A percentile compares a stretch with the other conserved stretches of the same genome.
phyloP scores from a whole-genome alignment of 768 basidiomycete genomes.

The Agrocybe pediades region DNA sequence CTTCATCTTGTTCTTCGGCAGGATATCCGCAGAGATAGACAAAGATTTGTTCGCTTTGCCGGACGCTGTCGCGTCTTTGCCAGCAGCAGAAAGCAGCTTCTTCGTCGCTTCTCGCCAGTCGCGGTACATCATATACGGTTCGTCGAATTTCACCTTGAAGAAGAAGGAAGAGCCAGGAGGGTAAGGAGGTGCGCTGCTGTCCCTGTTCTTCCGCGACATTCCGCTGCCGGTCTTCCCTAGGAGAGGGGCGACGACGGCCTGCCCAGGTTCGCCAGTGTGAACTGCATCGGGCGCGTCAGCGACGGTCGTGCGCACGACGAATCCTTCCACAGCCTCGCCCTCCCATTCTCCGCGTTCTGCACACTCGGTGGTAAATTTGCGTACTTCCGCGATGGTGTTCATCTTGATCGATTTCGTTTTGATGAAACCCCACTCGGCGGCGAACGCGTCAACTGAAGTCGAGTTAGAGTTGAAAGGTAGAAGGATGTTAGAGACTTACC shows the following conservation, averaged over 20 bases:
- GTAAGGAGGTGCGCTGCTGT: conserved; percentile 57
- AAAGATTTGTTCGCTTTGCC: not conserved
- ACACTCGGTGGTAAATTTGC: conserved; percentile 69
- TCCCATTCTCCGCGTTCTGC: conserved; percentile 75
- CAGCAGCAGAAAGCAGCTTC: conserved; percentile 51
- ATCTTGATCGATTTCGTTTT: conserved; percentile 64
- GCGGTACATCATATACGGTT: conserved; percentile 98
- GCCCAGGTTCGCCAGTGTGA: conserved; percentile 11
- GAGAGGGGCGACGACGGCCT: not conserved
- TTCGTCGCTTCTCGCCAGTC: conserved; percentile 97
- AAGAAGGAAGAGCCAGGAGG: conserved; percentile 84
- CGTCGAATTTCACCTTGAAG: conserved; percentile 99
- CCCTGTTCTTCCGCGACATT: not conserved
- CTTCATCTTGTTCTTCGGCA: conserved; percentile 70
- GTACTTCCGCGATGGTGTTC: conserved; percentile 65
- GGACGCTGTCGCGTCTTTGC: conserved; percentile 19
- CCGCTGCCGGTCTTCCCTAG: conserved; percentile 25
- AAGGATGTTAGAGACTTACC: not conserved
- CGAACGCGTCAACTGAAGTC: conserved; percentile 72
- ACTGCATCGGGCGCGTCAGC: conserved; percentile 34
- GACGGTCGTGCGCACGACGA: conserved; percentile 85
- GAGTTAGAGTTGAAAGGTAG: not conserved
- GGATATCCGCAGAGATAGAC: conserved; percentile 28
- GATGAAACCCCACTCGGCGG: conserved; percentile 91
- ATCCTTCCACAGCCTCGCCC: conserved; percentile 48